phyloP scores from a whole-genome alignment of 176 grass and related monocot species.

The Alopecurus myosuroides region DNA sequence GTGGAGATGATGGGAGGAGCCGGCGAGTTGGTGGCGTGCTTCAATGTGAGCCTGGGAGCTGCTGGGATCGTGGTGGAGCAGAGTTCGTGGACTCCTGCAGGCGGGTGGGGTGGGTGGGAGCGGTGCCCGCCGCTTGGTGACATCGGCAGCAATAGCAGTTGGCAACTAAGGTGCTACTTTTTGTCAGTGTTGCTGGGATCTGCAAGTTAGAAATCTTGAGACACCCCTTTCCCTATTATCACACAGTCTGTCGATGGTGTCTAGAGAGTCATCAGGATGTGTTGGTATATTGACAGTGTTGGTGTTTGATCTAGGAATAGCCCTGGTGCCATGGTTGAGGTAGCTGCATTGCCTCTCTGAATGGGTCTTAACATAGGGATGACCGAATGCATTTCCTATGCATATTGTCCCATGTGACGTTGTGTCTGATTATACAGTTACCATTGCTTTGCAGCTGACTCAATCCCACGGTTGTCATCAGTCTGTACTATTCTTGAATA shows the following conservation, averaged over 20 bases:
- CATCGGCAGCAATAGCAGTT: conserved; percentile 14
- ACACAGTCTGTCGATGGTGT: neutral
- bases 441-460: neutral
- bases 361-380: neutral
- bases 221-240: neutral
- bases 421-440: neutral
- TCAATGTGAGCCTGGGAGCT: conserved; percentile 59
- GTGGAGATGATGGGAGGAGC: conserved; percentile 47
- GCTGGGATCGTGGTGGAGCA: conserved; percentile 42
- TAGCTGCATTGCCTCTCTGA: neutral
- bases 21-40: conserved; percentile 39
- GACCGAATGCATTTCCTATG: neutral
- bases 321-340: neutral
- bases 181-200: neutral
- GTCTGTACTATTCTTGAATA: neutral
- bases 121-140: conserved; percentile 38
- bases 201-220: neutral
- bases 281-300: neutral
- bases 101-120: conserved; percentile 56
- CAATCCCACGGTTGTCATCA: neutral
- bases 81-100: conserved; percentile 50
- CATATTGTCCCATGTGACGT: neutral
- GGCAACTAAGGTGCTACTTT: conserved; percentile 34
- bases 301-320: neutral
- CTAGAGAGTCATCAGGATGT: neutral